A percentile compares a stretch with the other conserved stretches of the same genome.
Evolutionary conservation across 1,139 yeast genomes (phyloP).

Genomic region (Geotrichum aggregatum): DNA sequence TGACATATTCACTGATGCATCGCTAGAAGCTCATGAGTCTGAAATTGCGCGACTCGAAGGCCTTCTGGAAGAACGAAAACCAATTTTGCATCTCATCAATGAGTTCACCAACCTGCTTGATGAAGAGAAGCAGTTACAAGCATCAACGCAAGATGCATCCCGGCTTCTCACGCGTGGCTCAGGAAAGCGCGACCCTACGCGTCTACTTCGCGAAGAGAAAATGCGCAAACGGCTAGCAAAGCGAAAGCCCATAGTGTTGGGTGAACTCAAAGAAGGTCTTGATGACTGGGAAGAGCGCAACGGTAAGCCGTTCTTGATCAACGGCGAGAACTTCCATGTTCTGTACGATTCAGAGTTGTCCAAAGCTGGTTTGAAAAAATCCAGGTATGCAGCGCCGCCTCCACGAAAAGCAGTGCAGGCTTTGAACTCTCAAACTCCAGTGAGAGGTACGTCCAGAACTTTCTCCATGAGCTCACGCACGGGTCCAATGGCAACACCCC

Average conservation of each 20-base stretch:
- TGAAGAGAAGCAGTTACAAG: slow-evolving; percentile 61
- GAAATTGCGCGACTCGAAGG: slow-evolving; percentile 53
- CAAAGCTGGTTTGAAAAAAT: slow-evolving; percentile 14
- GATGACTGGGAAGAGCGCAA: slow-evolving; percentile 44
- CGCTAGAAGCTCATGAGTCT: slow-evolving; percentile 56
- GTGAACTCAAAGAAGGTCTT: slow-evolving; percentile 49
- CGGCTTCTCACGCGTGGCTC: slow-evolving; percentile 67
- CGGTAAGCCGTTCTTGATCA: slow-evolving; percentile 13
- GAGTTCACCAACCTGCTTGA: slow-evolving; percentile 52
- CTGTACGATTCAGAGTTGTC: slow-evolving; percentile 11
- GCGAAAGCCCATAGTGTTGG: slow-evolving; percentile 61
- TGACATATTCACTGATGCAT: slow-evolving; percentile 49
- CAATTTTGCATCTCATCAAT: slow-evolving; percentile 52
- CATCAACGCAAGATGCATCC: slow-evolving; percentile 74
- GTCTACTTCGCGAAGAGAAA: slow-evolving; percentile 74
- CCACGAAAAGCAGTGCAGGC: slow-evolving; percentile 1
- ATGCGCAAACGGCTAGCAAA: slow-evolving; percentile 62
- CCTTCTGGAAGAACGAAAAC: slow-evolving; percentile 50
- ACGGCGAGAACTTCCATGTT: slow-evolving; percentile 12
- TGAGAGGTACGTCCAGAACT: background rate
- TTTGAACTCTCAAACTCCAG: background rate
- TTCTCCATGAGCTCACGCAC: background rate
- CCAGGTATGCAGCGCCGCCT: slow-evolving; percentile 13
- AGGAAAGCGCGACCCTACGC: slow-evolving; percentile 52
- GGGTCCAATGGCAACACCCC: background rate